Conservation (phyloP, 768 basidiomycete genomes). For the Leccinum variicolor region DNA sequence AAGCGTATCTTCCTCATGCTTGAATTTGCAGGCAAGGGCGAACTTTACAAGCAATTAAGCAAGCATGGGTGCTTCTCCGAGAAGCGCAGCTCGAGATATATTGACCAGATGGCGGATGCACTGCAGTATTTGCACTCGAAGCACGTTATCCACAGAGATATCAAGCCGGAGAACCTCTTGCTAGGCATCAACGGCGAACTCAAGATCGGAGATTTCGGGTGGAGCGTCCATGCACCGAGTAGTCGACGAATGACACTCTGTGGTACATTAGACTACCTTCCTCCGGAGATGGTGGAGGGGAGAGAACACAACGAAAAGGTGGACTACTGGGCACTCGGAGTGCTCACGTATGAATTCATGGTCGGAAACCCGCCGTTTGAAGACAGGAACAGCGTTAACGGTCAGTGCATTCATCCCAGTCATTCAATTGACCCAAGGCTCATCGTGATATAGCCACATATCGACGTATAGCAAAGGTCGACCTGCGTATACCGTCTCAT, state of each 20-base stretch:
- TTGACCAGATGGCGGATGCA: conserved; percentile 98
- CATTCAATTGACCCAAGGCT: conserved; percentile 2
- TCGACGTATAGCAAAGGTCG: conserved; percentile 83
- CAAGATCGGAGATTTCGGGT: conserved; percentile 98
- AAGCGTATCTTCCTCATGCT: conserved; percentile 98
- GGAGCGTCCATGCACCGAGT: conserved; percentile 95
- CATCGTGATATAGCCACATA: conserved; percentile 66
- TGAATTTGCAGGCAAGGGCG: conserved; percentile 96
- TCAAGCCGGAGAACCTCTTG: conserved; percentile 97
- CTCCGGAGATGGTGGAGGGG: conserved; percentile 97
- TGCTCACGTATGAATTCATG: conserved; percentile 94
- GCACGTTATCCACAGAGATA: conserved; percentile 98
- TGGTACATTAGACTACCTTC: conserved; percentile 94
- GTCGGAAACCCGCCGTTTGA: conserved; percentile 86
- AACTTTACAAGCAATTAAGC: conserved; percentile 93
- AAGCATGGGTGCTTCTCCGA: conserved; percentile 87
- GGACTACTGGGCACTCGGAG: conserved; percentile 95
- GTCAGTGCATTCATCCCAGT: conserved; percentile 39
- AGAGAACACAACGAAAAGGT: conserved; percentile 88
- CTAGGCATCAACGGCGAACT: conserved; percentile 94
- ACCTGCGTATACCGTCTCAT: conserved; percentile 50
- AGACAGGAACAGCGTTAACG: conserved; percentile 71
- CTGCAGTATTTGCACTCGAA: conserved; percentile 88
- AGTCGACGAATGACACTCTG: conserved; percentile 89
- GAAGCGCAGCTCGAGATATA: conserved; percentile 82